Base-by-base conservation (phyloP, 2,329 filamentous ascomycete species). In the Fusarium devonianum region DNA sequence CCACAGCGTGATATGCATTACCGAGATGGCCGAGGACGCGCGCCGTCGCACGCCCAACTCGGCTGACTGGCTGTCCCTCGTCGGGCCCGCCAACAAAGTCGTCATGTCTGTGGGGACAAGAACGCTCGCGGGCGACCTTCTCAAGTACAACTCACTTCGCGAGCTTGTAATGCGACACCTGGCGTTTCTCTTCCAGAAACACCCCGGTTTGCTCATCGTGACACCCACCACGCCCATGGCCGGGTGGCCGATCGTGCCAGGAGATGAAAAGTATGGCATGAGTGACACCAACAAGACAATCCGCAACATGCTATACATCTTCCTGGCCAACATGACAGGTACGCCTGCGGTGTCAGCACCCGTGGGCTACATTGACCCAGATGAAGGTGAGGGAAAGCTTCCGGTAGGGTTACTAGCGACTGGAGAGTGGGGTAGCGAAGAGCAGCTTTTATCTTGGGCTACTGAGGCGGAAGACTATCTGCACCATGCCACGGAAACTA, bases 251-350 rank as follows among this genome's bases (percentile, higher is more conserved):
- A 84, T 86, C 17, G 52, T 69, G 9, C 71, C 77, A 2, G 78
- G 75, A 7, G 86, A 89, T 29, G 75, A 85, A 12, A 75, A 75
- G n/a, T 85, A 92, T 64, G 92, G 92, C 3, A 76, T 90, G 59
- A 86, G 80, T 26, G 88, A 97, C 69, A 86, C 80, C 0, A 91
- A 94, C 67, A 77, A 74, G 53, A 86, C 84, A 12, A 75, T 96
- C n/a, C 77, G 82, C 18, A 89, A 83, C 66, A 96, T 96, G 90
- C 84, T 87, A 70, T 96, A 90, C 71, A 85, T 89, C 12, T 96
- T 89, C 82, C 72, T 96, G 25, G 88, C 92, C 6, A 97, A 97
- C 71, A 86, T 91, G 62, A 84, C 80, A 0, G 92, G 92, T 0
- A 86, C 86, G 37, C 92, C 92, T 1, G 85, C 89, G 1, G 81